Conservation (phyloP, 2,329 filamentous ascomycete species). For the Ophiostoma ulmi region DNA sequence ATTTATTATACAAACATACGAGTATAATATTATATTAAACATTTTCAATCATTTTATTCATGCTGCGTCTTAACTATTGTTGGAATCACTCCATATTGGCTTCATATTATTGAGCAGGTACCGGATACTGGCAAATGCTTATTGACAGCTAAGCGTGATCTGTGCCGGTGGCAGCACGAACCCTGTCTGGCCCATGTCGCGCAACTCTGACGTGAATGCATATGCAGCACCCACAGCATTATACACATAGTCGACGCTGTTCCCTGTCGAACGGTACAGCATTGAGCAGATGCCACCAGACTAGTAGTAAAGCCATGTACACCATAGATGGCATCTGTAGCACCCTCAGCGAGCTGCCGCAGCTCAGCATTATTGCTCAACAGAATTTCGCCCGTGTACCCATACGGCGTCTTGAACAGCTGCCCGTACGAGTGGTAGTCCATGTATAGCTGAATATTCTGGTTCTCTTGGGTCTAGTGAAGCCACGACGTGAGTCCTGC, state of each 20-base stretch:
- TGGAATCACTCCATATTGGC: neutral
- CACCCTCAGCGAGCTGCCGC: neutral
- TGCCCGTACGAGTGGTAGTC: neutral
- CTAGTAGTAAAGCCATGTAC: neutral
- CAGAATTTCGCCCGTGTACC: neutral
- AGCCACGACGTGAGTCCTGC: neutral
- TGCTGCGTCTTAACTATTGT: neutral
- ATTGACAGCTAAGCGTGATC: neutral
- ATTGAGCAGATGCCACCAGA: neutral
- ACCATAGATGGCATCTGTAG: neutral
- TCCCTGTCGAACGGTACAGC: neutral
- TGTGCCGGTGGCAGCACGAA: neutral
- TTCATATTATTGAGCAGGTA: neutral
- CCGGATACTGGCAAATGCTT: neutral
- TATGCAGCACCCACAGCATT: neutral
- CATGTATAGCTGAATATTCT: neutral
- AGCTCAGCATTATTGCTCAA: neutral
- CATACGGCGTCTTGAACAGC: neutral
- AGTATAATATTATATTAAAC: neutral
- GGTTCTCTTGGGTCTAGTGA: neutral
- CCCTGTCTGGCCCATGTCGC: neutral
- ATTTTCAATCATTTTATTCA: neutral
- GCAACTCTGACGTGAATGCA: neutral
- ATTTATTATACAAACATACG: neutral
- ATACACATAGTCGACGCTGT: neutral